Evolutionary conservation across 2,329 filamentous ascomycete genomes (phyloP), one percentile per base, ranked within the genome.

Genomic region (Rachicladosporium sp.): DNA sequence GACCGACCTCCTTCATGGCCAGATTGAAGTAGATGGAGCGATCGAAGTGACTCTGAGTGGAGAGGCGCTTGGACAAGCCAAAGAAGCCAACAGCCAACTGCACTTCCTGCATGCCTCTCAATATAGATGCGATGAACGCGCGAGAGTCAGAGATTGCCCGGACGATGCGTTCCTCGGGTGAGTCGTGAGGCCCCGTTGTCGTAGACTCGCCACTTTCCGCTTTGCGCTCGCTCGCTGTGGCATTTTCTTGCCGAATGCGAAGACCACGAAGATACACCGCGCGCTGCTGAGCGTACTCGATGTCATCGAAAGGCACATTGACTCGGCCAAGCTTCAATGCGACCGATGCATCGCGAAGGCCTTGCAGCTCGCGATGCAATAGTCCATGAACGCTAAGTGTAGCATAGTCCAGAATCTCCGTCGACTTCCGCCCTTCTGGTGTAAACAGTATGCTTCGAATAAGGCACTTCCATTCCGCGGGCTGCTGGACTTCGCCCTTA

Each of bases 11-110:
- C 59, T 98, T 96, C 74, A 94, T 93, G 5, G 89, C 87, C 33
- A 88, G 74, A 54, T 89, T 94, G 44, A 95, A 70, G 43, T 82
- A 77, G 6, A 94, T 73, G 3, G 85, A 80, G n/a, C 73, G 69
- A 21, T 80, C 76, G 3, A 71, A 70, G 3, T 80, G 71, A 45
- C 78, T 76, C 43, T 84, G 69, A 2, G 77, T 71, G 30, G 80
- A 71, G 9, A 95, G 72, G 51, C 78, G 80, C 59, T 87, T 91
- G 13, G 85, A 88, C 43, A 98, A 64, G 11, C 86, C 85, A 49
- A 95, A 74, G 59, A 89, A 91, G 61, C 89, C 89, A 55, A 96
- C 76, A 0, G 88, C 89, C 53, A 98, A 85, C 59, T 98, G 91
- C 9, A 98, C 82, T 59, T 98, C 91, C 57, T 95, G 93, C 48